Evolutionary conservation across 257 asterid species (phyloP).

Genomic region (Osmanthus fragrans): DNA sequence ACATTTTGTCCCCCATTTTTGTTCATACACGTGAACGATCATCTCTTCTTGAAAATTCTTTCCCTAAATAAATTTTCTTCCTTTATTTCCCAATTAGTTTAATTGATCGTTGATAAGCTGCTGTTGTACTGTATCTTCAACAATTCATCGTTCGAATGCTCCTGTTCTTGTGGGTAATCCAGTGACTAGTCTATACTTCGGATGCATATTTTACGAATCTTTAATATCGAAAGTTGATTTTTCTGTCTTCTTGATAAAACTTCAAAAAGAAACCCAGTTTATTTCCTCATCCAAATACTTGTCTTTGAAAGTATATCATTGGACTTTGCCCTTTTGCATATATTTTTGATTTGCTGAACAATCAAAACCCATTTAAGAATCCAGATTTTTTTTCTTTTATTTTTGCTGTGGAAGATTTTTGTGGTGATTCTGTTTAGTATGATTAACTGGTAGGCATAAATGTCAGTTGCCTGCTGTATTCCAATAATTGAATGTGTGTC

Average conservation of each 20-base stretch:
- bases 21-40: background rate
- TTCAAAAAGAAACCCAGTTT: too few species aligned
- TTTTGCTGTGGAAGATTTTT: background rate
- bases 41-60: background rate
- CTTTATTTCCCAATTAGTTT: background rate
- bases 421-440: slow-evolving; percentile 24
- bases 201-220: background rate
- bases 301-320: background rate
- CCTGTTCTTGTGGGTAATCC: slow-evolving; percentile 25
- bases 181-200: too few species aligned
- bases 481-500: slow-evolving; percentile 96
- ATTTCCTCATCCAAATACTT: too few species aligned
- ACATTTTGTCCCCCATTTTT: too few species aligned
- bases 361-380: background rate
- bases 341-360: background rate
- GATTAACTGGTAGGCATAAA: slow-evolving; percentile 50
- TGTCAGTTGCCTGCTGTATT: slow-evolving; percentile 94
- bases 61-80: background rate
- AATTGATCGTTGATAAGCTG: background rate
- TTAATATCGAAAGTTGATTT: background rate
- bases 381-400: slow-evolving; percentile 6
- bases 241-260: background rate
- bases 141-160: slow-evolving; percentile 25
- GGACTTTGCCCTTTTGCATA: slow-evolving; percentile 15
- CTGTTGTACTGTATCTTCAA: slow-evolving; percentile 21